Base-by-base conservation (phyloP, 2,329 filamentous ascomycete genomes). In the Ceratocystis alfenasii region DNA sequence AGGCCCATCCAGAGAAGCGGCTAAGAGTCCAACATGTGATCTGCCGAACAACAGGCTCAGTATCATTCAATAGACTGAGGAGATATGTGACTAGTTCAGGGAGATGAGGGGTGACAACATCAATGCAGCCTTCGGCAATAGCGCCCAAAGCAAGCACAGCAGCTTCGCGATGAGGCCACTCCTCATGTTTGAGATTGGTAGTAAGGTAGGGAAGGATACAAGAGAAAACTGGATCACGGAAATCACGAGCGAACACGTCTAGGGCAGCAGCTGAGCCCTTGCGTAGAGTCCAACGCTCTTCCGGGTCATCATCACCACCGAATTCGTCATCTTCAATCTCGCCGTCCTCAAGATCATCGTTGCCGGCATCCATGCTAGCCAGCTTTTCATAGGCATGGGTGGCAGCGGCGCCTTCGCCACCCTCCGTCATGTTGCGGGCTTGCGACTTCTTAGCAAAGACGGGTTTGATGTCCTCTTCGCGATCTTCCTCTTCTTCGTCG, bases 11-110 rank as follows among this genome's bases (percentile, higher is more conserved):
- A 4, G 94, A 96, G 75, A 96, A 99, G 59, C 94, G 84, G 20
- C 92, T 92, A 25, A 99, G 82, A 5, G 94, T 95, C 94, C 94
- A 99, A 76, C 94, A 99, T 28, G 93, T 97, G 70, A 99, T 99
- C 73, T 96, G 90, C 68, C 94, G 84, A 46, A 99, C 93, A 15
- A 97, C 88, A 15, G 94, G 90, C 75, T 96, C 91, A 1, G 82
- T 73, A 72, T 99, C 94, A 66, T 88, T 84, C 45, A 99, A 81
- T 0, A 96, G 82, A 6, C 88, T 87, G 70, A 97, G 88, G 61
- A 99, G 83, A 74, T 95, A 99, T 1, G 90, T 89, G 1, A 97
- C 86, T 50, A 99, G 81, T 73, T 96, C 88, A 1, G 90, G 91
- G 36, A 99, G 83, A 75, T 97, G 92, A 64, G 92, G 94, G 60